These are phyloP conservation scores for Aspergillus eucalypticola DNA, from an alignment of 2,329 filamentous ascomycete genomes.

Conservation along the genomic window DNA sequence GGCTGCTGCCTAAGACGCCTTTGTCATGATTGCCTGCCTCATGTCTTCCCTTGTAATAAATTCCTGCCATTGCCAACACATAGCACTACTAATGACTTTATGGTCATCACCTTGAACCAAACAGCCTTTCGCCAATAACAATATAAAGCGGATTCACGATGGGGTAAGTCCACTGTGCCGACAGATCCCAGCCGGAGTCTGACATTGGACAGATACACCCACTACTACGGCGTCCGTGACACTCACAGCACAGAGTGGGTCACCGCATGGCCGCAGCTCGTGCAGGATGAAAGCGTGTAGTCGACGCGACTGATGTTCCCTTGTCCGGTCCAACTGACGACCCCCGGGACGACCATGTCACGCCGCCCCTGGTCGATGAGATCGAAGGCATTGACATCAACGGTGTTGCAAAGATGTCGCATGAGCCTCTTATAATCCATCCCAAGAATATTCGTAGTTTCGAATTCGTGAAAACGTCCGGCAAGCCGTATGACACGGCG, in stretches of 20 bases:
- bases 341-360: not conserved
- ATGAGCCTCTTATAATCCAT: constrained; percentile 14
- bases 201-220: constrained; percentile 16
- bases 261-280: constrained; percentile 17
- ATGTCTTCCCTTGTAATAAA: not conserved
- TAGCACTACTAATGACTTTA: not conserved
- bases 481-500: constrained; percentile 22
- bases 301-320: constrained; percentile 4
- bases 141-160: not conserved
- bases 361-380: not conserved
- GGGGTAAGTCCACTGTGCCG: not conserved
- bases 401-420: constrained; percentile 1
- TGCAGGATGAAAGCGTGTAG: constrained; percentile 11
- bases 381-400: constrained; percentile 17
- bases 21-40: not conserved
- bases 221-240: constrained; percentile 19
- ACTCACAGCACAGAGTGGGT: constrained; percentile 17
- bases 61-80: not conserved
- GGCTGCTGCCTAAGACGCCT: too few species aligned
- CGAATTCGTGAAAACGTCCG: constrained; percentile 18
- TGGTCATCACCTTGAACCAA: not conserved
- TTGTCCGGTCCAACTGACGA: constrained; percentile 5
- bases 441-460: not conserved
- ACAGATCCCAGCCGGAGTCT: not conserved
- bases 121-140: not conserved